phyloP scores from a whole-genome alignment of 2,329 filamentous ascomycete species.

The Aspergillus uvarum region DNA sequence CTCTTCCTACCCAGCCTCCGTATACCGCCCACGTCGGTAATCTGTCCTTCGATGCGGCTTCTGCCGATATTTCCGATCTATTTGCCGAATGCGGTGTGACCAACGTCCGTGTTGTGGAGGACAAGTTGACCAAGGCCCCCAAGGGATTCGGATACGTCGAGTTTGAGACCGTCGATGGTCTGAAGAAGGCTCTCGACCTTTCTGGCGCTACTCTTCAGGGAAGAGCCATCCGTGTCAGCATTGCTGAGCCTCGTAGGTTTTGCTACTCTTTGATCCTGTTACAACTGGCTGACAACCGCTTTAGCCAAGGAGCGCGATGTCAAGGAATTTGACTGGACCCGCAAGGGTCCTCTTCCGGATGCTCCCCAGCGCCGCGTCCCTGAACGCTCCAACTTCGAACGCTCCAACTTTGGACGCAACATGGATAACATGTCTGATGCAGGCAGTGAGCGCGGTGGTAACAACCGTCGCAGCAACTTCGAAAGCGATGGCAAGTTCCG shows the following conservation, averaged over 20 bases:
- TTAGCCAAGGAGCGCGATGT: constrained; percentile 82
- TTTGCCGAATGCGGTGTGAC: constrained; percentile 82
- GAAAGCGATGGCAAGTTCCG: constrained; percentile 72
- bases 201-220: constrained; percentile 83
- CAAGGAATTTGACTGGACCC: constrained; percentile 89
- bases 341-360: constrained; percentile 84
- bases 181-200: constrained; percentile 84
- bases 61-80: constrained; percentile 78
- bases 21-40: constrained; percentile 97
- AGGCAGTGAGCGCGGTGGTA: constrained; percentile 65
- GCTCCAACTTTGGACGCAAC: constrained; percentile 55
- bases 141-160: constrained; percentile 99
- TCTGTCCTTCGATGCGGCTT: constrained; percentile 89
- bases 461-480: constrained; percentile 61
- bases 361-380: constrained; percentile 60
- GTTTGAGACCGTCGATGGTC: constrained; percentile 80
- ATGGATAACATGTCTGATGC: constrained; percentile 56
- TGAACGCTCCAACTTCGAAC: constrained; percentile 57
- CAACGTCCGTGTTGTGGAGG: constrained; percentile 93
- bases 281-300: constrained; percentile 34
- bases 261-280: neutral
- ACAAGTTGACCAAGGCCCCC: constrained; percentile 87
- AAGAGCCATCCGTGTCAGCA: constrained; percentile 85
- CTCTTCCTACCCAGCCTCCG: constrained; percentile 86
- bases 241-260: constrained; percentile 87